Base-by-base conservation (phyloP, 2,329 filamentous ascomycete species). In the Clonostachys sp. region DNA sequence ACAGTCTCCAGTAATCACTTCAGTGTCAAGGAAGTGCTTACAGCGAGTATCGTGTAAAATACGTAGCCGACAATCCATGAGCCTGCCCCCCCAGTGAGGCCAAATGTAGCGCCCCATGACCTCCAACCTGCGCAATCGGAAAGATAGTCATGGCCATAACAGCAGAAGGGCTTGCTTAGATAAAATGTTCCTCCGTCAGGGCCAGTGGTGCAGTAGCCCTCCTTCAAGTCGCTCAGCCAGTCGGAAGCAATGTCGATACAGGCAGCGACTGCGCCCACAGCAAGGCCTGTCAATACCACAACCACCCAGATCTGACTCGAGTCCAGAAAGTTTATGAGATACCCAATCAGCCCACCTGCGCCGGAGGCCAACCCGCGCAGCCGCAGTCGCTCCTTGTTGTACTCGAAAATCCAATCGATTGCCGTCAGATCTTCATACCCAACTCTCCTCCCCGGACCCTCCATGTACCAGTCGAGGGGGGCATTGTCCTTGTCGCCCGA, bases 351-450 rank as follows among this genome's bases (percentile, higher is more conserved):
- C 0, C 91, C 89, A 17, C 80, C 76, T 8, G 83, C 79, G 57
- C 79, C 81, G 0, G 86, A 81, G 47, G 83, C 80, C 17, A 99
- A 73, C 33, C 87, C 80, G n/a, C 90, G 82, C 58, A 95, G 72
- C 20, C 94, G 83, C 65, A 95, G 90, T 17, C 94, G 83, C 70
- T 99, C 94, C 66, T 96, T 96, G 45, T 89, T 94, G 62, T 97
- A 96, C 67, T 99, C 94, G 59, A 96, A 97, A 62, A 97, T 97
- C 94, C 94, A 99, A 72, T 99, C 94, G 64, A 99, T 99, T 49
- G 94, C 92, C 14, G 92, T 96, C 64, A 96, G 75, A 68, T 99
- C 88, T 61, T 96, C 92, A 70, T 99, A 99, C 47, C 89, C 92
- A 36, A 96, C 91, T 60, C 94, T 83, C 46, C 90, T 82, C 2